Evolutionary conservation across 345 rosid species (phyloP), one percentile per base, ranked within the genome.

Genomic region (Crucihimalaya himalaica): DNA sequence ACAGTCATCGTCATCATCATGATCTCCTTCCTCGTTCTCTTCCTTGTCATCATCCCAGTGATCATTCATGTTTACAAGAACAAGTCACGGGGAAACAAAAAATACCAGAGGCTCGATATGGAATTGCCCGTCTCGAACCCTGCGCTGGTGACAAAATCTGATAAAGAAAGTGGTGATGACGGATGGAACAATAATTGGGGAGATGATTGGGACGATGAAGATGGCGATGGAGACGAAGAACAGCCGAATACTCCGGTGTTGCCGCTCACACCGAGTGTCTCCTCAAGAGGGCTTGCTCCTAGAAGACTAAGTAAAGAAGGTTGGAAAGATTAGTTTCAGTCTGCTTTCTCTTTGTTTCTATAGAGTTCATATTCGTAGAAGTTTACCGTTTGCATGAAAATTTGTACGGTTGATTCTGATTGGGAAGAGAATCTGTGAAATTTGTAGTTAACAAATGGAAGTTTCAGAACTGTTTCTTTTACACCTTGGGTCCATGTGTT

Each of bases 101-200:
- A 85, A 65, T 89, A 92, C 75, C 90, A 85, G 72, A 92, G 79
- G 77, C 80, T 89, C 3, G 92, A 83, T 63, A 77, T 74, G 85
- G 90, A 82, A 67, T 69, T 92, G 62, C 94, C 96, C 2, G 79
- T 84, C 27, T 76, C 87, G 0, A 74, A 18, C 47, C 67, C 40
- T 0, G 70, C 42, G 12, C 2, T 46, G 39, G 80, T 57, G 27
- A n/a, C 67, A 3, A 77, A 64, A 20, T n/a, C 71, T 1, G 76
- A 77, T 21, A 52, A 63, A 2, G 76, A 77, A 50, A 37, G 46
- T 1, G 55, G 66, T 47, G 87, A 83, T 56, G 87, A 86, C n/a
- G 93, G 87, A 46, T 89, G 96, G 93, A 82, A 92, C 62, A 80
- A 83, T 71, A 81, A 78, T n/a, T 92, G 96, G 96, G 90, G 83